phyloP scores from a whole-genome alignment of 2,329 filamentous ascomycete genomes.

The Xylariaceae sp. region DNA sequence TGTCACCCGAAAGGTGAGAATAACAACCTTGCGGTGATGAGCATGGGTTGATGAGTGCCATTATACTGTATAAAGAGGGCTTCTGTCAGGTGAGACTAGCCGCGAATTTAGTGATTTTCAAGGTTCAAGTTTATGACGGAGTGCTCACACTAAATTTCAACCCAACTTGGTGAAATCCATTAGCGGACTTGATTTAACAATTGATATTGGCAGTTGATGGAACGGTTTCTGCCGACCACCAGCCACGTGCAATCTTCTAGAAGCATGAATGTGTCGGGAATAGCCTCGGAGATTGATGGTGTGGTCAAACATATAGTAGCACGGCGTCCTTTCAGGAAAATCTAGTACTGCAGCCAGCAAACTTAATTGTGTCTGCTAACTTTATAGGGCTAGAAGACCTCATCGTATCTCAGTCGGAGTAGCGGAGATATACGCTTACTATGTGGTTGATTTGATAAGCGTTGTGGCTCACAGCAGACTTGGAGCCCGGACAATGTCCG shows the following conservation, averaged over 20 bases:
- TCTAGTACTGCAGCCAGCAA: constrained; percentile 18
- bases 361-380: constrained; percentile 15
- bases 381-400: not conserved
- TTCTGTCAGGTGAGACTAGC: too few relatives aligned
- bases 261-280: constrained; percentile 1
- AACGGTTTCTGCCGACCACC: not conserved
- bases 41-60: too few relatives aligned
- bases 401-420: not conserved
- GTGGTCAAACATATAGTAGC: constrained; percentile 11
- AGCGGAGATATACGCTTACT: not conserved
- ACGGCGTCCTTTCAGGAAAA: not conserved
- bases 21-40: too few relatives aligned
- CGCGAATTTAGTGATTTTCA: too few relatives aligned
- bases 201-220: too few relatives aligned
- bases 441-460: constrained; percentile 4
- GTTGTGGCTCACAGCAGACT: constrained; percentile 11
- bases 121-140: too few relatives aligned
- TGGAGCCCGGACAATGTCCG: constrained; percentile 13
- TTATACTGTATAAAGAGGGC: too few relatives aligned
- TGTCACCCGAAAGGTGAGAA: too few relatives aligned
- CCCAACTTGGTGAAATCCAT: too few relatives aligned
- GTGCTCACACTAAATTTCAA: too few relatives aligned
- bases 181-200: too few relatives aligned
- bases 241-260: constrained; percentile 18
- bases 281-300: not conserved